Evolutionary conservation across 352 stramenopile genomes (phyloP).

Genomic region (Pythium dissotocum): DNA sequence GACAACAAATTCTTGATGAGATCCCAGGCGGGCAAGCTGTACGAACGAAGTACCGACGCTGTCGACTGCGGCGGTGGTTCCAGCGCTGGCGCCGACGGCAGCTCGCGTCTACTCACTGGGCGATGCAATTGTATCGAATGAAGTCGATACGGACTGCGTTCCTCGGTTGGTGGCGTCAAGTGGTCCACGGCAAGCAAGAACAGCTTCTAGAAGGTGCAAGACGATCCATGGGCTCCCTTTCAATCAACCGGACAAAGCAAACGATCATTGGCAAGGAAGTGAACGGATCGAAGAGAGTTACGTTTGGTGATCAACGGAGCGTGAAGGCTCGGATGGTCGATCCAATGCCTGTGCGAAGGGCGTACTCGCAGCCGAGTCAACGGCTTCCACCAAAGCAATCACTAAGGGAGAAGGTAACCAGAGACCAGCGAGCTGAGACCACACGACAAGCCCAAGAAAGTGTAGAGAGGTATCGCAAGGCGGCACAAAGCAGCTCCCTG

Average conservation of each 20-base stretch:
- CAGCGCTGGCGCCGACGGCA: constrained; percentile 19
- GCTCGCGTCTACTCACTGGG: not conserved
- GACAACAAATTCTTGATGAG: not conserved
- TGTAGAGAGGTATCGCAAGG: not conserved
- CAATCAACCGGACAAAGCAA: constrained; percentile 33
- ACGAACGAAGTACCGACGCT: not conserved
- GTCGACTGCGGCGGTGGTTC: constrained; percentile 19
- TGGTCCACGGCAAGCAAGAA: constrained; percentile 55
- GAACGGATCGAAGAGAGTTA: not conserved
- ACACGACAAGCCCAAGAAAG: not conserved
- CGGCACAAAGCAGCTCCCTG: not conserved
- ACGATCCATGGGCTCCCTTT: constrained; percentile 35
- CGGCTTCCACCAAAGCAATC: not conserved
- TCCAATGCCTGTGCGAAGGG: not conserved
- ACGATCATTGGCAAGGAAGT: not conserved
- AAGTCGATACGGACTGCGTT: not conserved
- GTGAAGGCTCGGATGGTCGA: not conserved
- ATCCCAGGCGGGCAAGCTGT: not conserved
- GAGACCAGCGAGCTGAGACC: not conserved
- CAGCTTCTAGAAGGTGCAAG: constrained; percentile 42
- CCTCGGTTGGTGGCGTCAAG: constrained; percentile 44
- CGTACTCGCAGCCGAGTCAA: not conserved
- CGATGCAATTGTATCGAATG: not conserved
- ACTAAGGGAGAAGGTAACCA: not conserved
- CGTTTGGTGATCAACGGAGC: not conserved